Evolutionary conservation across 192 early-diverging fungal species (phyloP), one percentile per base, ranked within the genome.

Genomic region (Endogone sp.): DNA sequence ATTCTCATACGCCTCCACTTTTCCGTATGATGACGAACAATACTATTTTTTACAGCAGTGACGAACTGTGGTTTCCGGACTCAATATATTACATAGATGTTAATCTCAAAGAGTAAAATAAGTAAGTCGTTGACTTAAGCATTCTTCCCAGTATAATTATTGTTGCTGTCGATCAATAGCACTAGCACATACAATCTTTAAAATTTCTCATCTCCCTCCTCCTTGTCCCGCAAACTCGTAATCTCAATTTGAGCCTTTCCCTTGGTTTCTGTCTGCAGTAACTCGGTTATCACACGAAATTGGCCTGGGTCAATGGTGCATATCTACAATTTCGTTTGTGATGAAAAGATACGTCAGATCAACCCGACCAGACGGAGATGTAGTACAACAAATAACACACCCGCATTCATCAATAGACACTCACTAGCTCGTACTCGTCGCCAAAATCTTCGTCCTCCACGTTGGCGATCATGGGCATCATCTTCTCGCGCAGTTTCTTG

Each of bases 291-390:
- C 0, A 74, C 72, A 60, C 94, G 83, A 77, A 92, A 98, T 68
- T 94, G 89, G 57, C 98, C 96, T 2, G 98, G 98, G 81, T 98
- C 96, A 67, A 98, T 91, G 58, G 92, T 67, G 29, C 88, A 84
- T 49, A 90, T 84, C 92, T 93, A n/a, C n/a, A n/a, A n/a, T n/a
- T n/a, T n/a, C n/a, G 71, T 63, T 26, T 31, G 56, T n/a, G 62
- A 61, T 60, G 67, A 32, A 29, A 56, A 62, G 32, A 28, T 66
- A 55, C 6, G 37, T 70, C 26, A 29, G 26, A 31, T 55, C 29
- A 68, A 11, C 13, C 25, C 31, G 62, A 21, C 21, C 10, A 30
- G 9, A 30, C n/a, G 3, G n/a, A 2, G 29, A n/a, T 28, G 60
- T 60, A 6, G 37, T 32, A 58, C 8, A 16, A 28, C 24, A 29